These are phyloP conservation scores for Aureobasidium zeae DNA, from an alignment of 2,329 filamentous ascomycete genomes.

Conservation along the genomic window DNA sequence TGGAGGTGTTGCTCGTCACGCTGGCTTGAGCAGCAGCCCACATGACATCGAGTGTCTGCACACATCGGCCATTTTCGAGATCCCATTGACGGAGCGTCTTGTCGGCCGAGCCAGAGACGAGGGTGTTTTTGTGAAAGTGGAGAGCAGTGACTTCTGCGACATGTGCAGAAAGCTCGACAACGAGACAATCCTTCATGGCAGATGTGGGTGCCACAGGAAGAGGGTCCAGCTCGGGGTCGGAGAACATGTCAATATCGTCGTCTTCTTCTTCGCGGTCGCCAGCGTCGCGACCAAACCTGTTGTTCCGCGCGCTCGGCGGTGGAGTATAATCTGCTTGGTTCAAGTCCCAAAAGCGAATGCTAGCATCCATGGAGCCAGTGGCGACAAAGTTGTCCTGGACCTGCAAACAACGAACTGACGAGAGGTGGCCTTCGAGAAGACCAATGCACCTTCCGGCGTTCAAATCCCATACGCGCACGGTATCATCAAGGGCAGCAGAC, in stretches of 20 bases:
- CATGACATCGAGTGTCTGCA: conserved; percentile 94
- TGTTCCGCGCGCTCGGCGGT: conserved; percentile 48
- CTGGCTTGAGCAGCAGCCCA: conserved; percentile 92
- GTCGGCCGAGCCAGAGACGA: conserved; percentile 92
- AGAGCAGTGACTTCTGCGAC: conserved; percentile 91
- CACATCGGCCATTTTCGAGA: conserved; percentile 89
- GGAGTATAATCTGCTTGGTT: conserved; percentile 80
- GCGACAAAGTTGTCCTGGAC: conserved; percentile 93
- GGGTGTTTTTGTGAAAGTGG: conserved; percentile 77
- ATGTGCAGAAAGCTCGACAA: conserved; percentile 84
- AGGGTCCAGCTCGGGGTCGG: conserved; percentile 12
- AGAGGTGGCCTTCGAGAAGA: conserved; percentile 83
- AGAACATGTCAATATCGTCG: conserved; percentile 13
- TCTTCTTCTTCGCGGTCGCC: conserved; percentile 42
- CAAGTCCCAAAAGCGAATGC: conserved; percentile 89
- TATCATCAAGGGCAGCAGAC: conserved; percentile 84
- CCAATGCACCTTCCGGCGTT: conserved; percentile 90
- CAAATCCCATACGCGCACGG: conserved; percentile 90
- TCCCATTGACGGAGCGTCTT: conserved; percentile 98
- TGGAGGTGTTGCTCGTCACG: conserved; percentile 45
- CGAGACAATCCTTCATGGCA: conserved; percentile 78
- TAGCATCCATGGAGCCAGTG: conserved; percentile 89
- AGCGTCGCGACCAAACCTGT: conserved; percentile 32
- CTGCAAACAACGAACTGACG: conserved; percentile 84
- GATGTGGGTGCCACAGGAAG: conserved; percentile 51